These are phyloP conservation scores for Dactylorhiza incarnata DNA, from an alignment of 106 monocot species.

Conservation along the genomic window DNA sequence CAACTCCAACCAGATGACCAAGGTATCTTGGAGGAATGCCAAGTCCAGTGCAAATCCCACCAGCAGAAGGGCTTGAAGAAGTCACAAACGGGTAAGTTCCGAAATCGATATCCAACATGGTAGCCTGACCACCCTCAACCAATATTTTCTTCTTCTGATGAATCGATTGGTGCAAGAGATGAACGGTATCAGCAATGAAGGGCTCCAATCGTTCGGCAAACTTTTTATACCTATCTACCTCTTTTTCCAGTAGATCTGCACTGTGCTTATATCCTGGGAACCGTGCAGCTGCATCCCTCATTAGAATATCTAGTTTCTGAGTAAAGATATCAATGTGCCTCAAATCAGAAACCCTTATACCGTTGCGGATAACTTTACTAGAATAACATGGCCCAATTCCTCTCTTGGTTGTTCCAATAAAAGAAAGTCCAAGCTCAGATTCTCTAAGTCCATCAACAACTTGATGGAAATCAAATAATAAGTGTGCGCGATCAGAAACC, in stretches of 20 bases:
- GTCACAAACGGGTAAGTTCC: conserved; percentile 98
- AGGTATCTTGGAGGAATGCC: conserved; percentile 76
- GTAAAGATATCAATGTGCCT: conserved; percentile 81
- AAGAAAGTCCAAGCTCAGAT: conserved; percentile 72
- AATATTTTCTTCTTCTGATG: conserved; percentile 71
- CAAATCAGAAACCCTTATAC: conserved; percentile 74
- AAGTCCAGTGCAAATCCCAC: conserved; percentile 92
- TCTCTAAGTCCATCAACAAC: conserved; percentile 74
- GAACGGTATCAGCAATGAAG: conserved; percentile 70
- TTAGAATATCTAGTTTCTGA: conserved; percentile 58
- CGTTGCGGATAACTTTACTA: conserved; percentile 77
- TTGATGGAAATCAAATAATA: conserved; percentile 95
- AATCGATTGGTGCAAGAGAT: conserved; percentile 67
- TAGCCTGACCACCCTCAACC: conserved; percentile 97
- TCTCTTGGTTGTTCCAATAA: conserved; percentile 92
- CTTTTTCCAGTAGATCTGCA: conserved; percentile 45
- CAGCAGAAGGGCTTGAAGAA: conserved; percentile 94
- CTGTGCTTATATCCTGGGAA: conserved; percentile 68
- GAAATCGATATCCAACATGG: conserved; percentile 97
- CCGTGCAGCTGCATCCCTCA: conserved; percentile 74
- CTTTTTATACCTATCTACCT: conserved; percentile 64
- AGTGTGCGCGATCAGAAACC: conserved; percentile 90
- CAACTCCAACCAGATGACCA: conserved; percentile 93
- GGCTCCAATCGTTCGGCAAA: conserved; percentile 81
- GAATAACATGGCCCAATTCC: conserved; percentile 98